Base-by-base conservation (phyloP, 345 rosid species). In the Physaria fendleri region DNA sequence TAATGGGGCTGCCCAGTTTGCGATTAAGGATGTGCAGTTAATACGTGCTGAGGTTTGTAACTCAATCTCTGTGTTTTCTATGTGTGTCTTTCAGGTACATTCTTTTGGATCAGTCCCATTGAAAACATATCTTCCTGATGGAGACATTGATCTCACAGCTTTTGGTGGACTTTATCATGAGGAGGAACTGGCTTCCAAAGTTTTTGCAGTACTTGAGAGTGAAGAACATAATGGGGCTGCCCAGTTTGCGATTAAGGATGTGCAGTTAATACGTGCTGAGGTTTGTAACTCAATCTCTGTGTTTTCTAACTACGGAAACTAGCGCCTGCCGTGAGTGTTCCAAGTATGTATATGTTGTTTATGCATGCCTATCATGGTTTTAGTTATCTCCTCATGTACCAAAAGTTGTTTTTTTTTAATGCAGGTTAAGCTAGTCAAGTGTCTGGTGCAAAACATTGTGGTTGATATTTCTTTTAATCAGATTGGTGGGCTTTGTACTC, bases 51-150 rank as follows among this genome's bases (percentile, higher is more conserved):
- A 87, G 85, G 95, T 87, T 71, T 54, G 65, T 56, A n/a, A n/a
- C n/a, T n/a, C n/a, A n/a, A n/a, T n/a, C n/a, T n/a, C n/a, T n/a
- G n/a, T 90, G n/a, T n/a, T n/a, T n/a, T n/a, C n/a, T n/a, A n/a
- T n/a, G n/a, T n/a, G n/a, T n/a, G n/a, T n/a, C n/a, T n/a, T n/a
- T n/a, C n/a, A n/a, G n/a, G n/a, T n/a, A n/a, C n/a, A n/a, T n/a
- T n/a, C n/a, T n/a, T n/a, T n/a, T n/a, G n/a, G n/a, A n/a, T n/a
- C n/a, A n/a, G n/a, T n/a, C n/a, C n/a, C n/a, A n/a, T n/a, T n/a
- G 76, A 90, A 77, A 78, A 90, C 97, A 2, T 90, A 90, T 83
- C 97, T 90, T 62, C 97, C 97, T 38, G 97, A 90, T 72, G 95
- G 95, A 42, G 97, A 90, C 68, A 87, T 90, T 74, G 97, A 90